Percentiles rank a stretch among this genome's conserved stretches.
phyloP scores from a whole-genome alignment of 768 basidiomycete species.

The Suillus plorans region DNA sequence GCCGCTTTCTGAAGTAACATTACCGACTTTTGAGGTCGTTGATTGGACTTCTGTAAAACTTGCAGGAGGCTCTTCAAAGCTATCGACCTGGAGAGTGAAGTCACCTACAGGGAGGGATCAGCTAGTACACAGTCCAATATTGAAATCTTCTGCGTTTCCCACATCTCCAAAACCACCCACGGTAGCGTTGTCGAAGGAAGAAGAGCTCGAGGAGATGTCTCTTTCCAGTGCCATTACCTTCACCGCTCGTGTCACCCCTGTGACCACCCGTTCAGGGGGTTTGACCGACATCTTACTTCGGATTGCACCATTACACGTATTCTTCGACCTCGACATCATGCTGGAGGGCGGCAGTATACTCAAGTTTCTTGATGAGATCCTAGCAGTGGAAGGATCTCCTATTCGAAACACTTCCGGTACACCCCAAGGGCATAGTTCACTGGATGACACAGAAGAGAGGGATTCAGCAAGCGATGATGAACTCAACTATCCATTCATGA shows the following conservation, averaged over 20 bases:
- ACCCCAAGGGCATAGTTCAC: neutral
- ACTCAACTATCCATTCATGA: conserved; percentile 24
- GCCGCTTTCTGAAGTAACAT: conserved; percentile 21
- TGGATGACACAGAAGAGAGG: conserved; percentile 10
- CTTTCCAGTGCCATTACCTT: conserved; percentile 20
- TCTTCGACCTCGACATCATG: conserved; percentile 60
- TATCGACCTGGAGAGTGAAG: conserved; percentile 64
- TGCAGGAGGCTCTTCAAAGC: conserved; percentile 44
- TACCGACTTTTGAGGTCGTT: conserved; percentile 57
- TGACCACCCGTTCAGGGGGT: conserved; percentile 4
- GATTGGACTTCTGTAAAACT: conserved; percentile 60
- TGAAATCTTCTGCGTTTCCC: conserved; percentile 15
- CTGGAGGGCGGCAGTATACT: conserved; percentile 39
- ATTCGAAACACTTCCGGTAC: conserved; percentile 5
- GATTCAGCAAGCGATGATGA: conserved; percentile 17
- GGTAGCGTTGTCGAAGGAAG: conserved; percentile 17
- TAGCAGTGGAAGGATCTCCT: conserved; percentile 18
- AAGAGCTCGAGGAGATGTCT: conserved; percentile 12
- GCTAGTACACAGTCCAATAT: conserved; percentile 20
- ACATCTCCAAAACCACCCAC: conserved; percentile 18
- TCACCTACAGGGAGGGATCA: conserved; percentile 17
- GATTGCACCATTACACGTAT: conserved; percentile 69
- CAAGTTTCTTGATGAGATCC: conserved; percentile 49
- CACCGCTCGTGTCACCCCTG: conserved; percentile 9
- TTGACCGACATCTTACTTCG: conserved; percentile 32